Evolutionary conservation across 2,329 filamentous ascomycete species (phyloP).

Genomic region (Magnaporthiopsis incrustans): DNA sequence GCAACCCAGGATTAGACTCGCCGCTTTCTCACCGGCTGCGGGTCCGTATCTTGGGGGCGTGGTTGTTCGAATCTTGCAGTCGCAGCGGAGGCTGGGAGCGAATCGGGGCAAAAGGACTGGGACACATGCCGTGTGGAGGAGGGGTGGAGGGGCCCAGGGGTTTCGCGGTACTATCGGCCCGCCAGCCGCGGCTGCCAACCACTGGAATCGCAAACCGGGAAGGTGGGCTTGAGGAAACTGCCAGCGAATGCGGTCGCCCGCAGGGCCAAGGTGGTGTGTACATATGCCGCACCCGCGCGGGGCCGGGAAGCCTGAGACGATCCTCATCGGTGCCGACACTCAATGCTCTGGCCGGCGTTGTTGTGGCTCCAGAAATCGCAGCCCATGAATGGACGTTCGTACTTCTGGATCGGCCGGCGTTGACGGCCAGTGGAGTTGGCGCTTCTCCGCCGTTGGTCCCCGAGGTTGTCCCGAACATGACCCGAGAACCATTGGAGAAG

Average conservation of each 20-base stretch:
- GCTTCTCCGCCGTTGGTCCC: background rate
- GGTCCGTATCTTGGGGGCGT: background rate
- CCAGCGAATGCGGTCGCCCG: background rate
- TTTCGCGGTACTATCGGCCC: background rate
- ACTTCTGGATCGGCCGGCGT: no score
- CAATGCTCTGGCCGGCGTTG: no score
- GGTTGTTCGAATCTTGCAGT: background rate
- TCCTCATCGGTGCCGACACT: background rate
- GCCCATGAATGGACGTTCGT: no score
- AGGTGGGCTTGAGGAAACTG: background rate
- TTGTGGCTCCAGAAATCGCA: no score
- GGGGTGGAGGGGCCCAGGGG: no score
- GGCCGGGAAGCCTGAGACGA: no score
- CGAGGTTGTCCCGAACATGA: background rate
- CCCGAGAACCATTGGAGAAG: background rate
- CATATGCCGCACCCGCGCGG: no score
- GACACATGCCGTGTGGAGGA: background rate
- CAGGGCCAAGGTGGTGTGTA: no score
- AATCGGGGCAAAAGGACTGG: background rate
- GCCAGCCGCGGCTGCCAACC: background rate
- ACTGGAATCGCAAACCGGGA: background rate
- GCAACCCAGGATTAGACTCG: background rate
- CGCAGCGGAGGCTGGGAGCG: background rate
- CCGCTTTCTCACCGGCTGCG: background rate
- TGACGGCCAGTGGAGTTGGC: background rate